Conservation (phyloP, 192 early-diverging fungal genomes). For the Entomortierella chlamydospora region DNA sequence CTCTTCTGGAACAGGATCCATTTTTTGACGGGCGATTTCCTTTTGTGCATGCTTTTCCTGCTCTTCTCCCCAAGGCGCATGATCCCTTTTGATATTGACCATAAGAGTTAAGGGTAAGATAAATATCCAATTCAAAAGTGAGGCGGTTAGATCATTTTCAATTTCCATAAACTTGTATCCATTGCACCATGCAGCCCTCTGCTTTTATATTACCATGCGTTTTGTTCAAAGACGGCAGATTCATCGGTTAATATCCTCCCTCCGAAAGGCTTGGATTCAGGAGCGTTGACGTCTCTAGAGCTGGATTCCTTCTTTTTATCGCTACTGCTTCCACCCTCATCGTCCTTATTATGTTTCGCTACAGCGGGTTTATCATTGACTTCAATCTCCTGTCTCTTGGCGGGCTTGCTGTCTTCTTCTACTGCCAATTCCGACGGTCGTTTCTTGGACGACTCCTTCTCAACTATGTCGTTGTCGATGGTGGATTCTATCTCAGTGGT, state of each 20-base stretch:
- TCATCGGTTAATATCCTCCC: conserved; percentile 79
- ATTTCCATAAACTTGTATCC: background rate
- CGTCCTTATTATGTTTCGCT: too few species aligned
- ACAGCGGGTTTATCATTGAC: background rate
- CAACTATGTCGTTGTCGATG: background rate
- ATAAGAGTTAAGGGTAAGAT: background rate
- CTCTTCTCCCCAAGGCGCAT: conserved; percentile 89
- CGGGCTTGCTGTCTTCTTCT: conserved; percentile 15
- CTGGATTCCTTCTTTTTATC: conserved; percentile 44
- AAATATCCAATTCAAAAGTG: background rate
- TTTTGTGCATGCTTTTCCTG: conserved; percentile 82
- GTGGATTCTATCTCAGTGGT: background rate
- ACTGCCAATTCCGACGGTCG: conserved; percentile 15
- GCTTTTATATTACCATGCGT: conserved; percentile 85
- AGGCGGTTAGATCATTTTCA: background rate
- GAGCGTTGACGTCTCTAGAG: conserved; percentile 28
- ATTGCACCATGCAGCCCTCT: background rate
- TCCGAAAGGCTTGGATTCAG: conserved; percentile 70
- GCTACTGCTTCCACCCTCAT: background rate
- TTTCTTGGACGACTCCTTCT: conserved; percentile 5
- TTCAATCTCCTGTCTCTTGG: conserved; percentile 19
- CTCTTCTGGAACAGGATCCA: conserved; percentile 74
- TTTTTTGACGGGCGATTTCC: conserved; percentile 79
- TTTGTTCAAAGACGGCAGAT: conserved; percentile 85
- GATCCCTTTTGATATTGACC: conserved; percentile 74